Percentiles rank a stretch among this genome's conserved stretches.
These are phyloP conservation scores for Saccharomyces jurei DNA, from an alignment of 805 yeast genomes.

Conservation along the genomic window DNA sequence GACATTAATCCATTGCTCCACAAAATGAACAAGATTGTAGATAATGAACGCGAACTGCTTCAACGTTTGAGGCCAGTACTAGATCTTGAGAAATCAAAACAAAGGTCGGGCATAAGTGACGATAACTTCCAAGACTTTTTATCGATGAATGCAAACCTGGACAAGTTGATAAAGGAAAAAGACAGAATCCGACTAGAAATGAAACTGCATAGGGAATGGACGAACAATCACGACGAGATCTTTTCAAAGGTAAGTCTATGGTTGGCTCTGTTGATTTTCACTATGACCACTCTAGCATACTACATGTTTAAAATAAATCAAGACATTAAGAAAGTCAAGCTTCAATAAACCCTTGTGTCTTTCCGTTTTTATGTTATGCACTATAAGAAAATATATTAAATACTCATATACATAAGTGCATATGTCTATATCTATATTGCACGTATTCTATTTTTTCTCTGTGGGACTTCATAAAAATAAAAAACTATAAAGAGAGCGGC, in stretches of 20 bases:
- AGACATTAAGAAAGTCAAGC: constrained; percentile 30
- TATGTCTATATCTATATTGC: neutral
- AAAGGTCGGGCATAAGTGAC: neutral
- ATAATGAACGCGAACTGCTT: constrained; percentile 19
- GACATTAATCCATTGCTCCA: constrained; percentile 23
- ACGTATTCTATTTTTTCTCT: too few relatives aligned
- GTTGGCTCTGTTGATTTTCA: constrained; percentile 25
- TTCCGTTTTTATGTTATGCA: neutral
- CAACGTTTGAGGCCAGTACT: constrained; percentile 1
- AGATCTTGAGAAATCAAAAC: neutral
- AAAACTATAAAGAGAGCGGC: too few relatives aligned
- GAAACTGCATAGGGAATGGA: constrained; percentile 7
- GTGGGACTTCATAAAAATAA: too few relatives aligned
- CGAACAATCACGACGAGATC: constrained; percentile 25
- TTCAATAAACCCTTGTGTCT: constrained; percentile 12
- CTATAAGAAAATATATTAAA: neutral
- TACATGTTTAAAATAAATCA: constrained; percentile 30
- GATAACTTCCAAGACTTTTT: constrained; percentile 23
- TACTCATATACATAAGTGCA: neutral
- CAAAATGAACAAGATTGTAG: constrained; percentile 17
- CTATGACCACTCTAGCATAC: constrained; percentile 28
- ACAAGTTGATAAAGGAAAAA: constrained; percentile 24
- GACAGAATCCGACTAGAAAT: constrained; percentile 22
- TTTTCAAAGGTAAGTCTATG: constrained; percentile 22
- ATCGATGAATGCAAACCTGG: constrained; percentile 24